Evolutionary conservation across 768 basidiomycete species (phyloP).

Genomic region (Kwoniella dejecticola): DNA sequence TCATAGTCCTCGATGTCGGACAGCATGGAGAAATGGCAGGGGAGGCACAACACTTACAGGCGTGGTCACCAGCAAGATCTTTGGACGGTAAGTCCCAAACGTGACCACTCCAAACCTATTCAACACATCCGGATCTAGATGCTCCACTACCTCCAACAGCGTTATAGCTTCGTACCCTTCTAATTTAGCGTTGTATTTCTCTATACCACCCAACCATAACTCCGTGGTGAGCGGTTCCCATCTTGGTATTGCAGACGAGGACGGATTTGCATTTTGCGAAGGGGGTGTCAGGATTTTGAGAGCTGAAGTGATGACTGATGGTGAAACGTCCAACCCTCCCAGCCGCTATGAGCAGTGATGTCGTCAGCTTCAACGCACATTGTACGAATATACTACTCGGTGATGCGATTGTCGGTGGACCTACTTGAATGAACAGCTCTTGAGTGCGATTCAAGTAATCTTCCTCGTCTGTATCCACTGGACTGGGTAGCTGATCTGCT

Average conservation of each 20-base stretch:
- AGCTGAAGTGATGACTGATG: slow-evolving; percentile 43
- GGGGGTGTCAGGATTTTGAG: slow-evolving; percentile 42
- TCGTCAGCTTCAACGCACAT: not conserved
- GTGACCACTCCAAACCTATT: slow-evolving; percentile 53
- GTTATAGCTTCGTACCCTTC: slow-evolving; percentile 54
- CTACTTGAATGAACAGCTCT: slow-evolving; percentile 50
- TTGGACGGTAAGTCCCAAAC: slow-evolving; percentile 54
- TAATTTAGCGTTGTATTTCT: slow-evolving; percentile 51
- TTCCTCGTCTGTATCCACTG: slow-evolving; percentile 13
- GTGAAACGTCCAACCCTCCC: slow-evolving; percentile 51
- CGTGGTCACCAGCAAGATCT: slow-evolving; percentile 52
- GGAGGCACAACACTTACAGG: slow-evolving; percentile 38
- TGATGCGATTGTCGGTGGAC: slow-evolving; percentile 23
- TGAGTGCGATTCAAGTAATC: slow-evolving; percentile 19
- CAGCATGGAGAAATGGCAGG: not conserved
- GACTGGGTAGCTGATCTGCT: too few relatives aligned
- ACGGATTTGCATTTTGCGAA: slow-evolving; percentile 10
- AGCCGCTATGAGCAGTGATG: slow-evolving; percentile 42
- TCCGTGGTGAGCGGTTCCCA: slow-evolving; percentile 47
- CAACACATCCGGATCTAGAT: slow-evolving; percentile 49
- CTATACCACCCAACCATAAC: slow-evolving; percentile 53
- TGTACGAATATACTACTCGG: too few relatives aligned
- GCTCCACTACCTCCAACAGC: slow-evolving; percentile 55
- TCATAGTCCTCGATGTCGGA: too few relatives aligned
- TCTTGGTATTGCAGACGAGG: slow-evolving; percentile 28